Percentiles rank a stretch among this genome's conserved stretches.
These are phyloP conservation scores for Medicago arabica DNA, from an alignment of 306 rosid species.

Conservation along the genomic window DNA sequence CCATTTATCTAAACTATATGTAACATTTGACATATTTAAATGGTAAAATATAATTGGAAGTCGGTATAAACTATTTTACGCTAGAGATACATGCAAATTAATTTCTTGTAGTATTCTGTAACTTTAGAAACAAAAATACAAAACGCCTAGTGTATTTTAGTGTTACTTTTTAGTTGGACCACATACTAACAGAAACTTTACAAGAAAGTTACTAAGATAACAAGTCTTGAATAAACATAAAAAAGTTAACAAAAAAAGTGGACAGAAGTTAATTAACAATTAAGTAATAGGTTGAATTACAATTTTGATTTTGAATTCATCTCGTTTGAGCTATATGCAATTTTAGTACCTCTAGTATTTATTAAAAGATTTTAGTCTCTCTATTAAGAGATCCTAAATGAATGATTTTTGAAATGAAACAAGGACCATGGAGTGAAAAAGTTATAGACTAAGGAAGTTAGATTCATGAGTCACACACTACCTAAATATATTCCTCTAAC, in stretches of 20 bases:
- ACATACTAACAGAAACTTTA: not conserved
- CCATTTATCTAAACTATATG: not conserved
- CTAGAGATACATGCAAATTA: not conserved
- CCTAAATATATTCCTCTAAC: conserved; percentile 44
- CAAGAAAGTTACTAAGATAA: not conserved
- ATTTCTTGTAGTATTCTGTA: not conserved
- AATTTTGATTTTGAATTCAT: not conserved
- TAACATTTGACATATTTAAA: not conserved
- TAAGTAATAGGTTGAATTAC: not conserved
- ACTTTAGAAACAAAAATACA: not conserved
- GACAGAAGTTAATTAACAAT: not conserved
- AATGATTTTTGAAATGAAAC: conserved; percentile 16
- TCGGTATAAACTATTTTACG: not conserved
- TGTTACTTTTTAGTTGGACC: not conserved
- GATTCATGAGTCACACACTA: conserved; percentile 42
- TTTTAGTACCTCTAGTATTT: too few species aligned
- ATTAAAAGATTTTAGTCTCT: too few species aligned
- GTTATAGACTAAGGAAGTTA: conserved; percentile 18
- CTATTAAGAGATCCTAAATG: too few species aligned
- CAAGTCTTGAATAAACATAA: not conserved
- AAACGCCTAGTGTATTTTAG: not conserved
- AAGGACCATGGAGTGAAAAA: conserved; percentile 35
- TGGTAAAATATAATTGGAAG: not conserved
- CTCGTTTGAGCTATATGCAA: not conserved
- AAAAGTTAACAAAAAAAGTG: not conserved